phyloP scores from a whole-genome alignment of 2,329 filamentous ascomycete species.

The Xylaria sp. region DNA sequence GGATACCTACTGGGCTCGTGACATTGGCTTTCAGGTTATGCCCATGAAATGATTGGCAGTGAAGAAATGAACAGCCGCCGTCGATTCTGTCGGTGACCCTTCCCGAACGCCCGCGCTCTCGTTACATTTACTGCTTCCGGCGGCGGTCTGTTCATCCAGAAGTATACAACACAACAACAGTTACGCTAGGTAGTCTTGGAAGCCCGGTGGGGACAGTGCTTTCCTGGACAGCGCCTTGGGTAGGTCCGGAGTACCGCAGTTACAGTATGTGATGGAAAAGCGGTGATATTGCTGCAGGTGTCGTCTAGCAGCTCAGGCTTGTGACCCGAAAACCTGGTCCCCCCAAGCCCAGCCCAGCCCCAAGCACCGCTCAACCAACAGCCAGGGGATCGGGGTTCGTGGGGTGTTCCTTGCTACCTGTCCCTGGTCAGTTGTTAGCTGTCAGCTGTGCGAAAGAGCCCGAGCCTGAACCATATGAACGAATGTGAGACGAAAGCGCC shows the following conservation, averaged over 20 bases:
- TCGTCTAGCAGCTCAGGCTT: constrained; percentile 28
- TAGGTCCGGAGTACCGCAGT: background rate
- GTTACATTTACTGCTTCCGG: constrained; percentile 13
- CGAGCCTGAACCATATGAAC: background rate
- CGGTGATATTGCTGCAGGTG: constrained; percentile 31
- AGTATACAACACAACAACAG: background rate
- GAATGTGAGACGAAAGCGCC: background rate
- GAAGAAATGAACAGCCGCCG: constrained; percentile 16
- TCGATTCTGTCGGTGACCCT: constrained; percentile 10
- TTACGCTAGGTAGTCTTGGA: background rate
- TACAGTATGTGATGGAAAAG: constrained; percentile 6
- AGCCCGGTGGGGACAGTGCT: background rate
- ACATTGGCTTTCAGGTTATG: constrained; percentile 3
- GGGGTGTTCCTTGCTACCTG: background rate
- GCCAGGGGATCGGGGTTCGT: too few relatives aligned
- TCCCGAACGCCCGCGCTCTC: constrained; percentile 21
- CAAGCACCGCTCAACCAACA: too few relatives aligned
- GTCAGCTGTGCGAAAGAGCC: background rate
- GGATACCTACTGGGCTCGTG: constrained; percentile 24
- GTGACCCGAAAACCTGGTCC: constrained; percentile 25
- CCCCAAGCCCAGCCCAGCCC: background rate
- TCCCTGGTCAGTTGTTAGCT: background rate
- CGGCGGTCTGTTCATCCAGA: background rate
- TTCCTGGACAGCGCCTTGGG: background rate
- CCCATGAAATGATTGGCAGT: constrained; percentile 16